Evolutionary conservation across 495 filamentous ascomycete genomes (phyloP).

Genomic region (Lophiotrema nucula): DNA sequence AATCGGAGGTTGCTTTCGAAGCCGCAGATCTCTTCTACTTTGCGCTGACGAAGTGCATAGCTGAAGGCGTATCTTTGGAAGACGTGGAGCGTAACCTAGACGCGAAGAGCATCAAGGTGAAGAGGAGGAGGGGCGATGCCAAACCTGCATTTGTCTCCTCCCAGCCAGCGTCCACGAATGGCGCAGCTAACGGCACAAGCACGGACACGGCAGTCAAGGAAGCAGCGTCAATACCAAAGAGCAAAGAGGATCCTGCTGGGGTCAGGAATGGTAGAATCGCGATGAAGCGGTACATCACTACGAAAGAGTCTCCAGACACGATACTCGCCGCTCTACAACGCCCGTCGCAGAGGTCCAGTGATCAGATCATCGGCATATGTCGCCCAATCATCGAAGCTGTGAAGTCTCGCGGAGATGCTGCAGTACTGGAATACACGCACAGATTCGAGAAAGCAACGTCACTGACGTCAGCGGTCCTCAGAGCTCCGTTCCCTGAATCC

Average conservation of each 20-base stretch:
- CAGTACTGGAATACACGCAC: slow-evolving; percentile 86
- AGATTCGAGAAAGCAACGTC: slow-evolving; percentile 95
- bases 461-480: slow-evolving; percentile 80
- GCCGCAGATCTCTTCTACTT: slow-evolving; percentile 96
- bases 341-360: slow-evolving; percentile 88
- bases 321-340: slow-evolving; percentile 73
- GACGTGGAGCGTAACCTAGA: slow-evolving; percentile 92
- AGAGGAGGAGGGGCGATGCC: slow-evolving; percentile 85
- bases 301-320: slow-evolving; percentile 56
- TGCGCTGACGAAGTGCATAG: slow-evolving; percentile 81
- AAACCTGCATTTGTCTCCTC: slow-evolving; percentile 72
- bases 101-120: slow-evolving; percentile 90
- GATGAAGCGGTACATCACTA: slow-evolving; percentile 75
- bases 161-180: slow-evolving; percentile 7
- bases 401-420: slow-evolving; percentile 75
- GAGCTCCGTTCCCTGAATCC: slow-evolving; percentile 77
- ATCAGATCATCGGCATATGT: slow-evolving; percentile 84
- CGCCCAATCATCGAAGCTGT: slow-evolving; percentile 88
- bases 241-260: slow-evolving; percentile 46
- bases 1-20: slow-evolving; percentile 85
- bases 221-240: slow-evolving; percentile 47
- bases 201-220: slow-evolving; percentile 43
- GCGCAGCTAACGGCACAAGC: slow-evolving; percentile 4
- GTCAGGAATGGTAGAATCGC: slow-evolving; percentile 63
- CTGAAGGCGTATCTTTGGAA: slow-evolving; percentile 75